Percentiles rank a stretch among this genome's conserved stretches.
These are phyloP conservation scores for Neofusicoccum parvum DNA, from an alignment of 2,329 filamentous ascomycete genomes.

Conservation along the genomic window DNA sequence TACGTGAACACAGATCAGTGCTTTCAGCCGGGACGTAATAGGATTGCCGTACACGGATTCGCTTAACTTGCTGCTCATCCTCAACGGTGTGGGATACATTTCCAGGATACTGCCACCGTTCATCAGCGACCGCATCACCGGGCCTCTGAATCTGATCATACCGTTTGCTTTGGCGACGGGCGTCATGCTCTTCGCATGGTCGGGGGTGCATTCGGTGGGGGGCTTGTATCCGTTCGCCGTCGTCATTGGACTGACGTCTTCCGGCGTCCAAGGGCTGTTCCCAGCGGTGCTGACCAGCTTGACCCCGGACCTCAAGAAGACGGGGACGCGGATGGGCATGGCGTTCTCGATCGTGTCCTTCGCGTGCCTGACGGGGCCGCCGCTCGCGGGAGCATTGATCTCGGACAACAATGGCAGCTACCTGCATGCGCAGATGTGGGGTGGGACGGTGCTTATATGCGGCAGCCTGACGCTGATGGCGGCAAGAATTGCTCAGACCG, in stretches of 20 bases:
- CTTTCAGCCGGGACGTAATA: slow-evolving; percentile 28
- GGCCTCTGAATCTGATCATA: slow-evolving; percentile 21
- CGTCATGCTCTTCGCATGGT: slow-evolving; percentile 32
- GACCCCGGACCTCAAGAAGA: slow-evolving; percentile 35
- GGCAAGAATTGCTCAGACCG: slow-evolving; percentile 35
- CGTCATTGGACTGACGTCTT: slow-evolving; percentile 33
- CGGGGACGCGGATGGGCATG: slow-evolving; percentile 40
- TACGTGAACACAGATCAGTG: slow-evolving; percentile 12
- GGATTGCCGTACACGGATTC: slow-evolving; percentile 48
- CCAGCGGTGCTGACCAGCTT: slow-evolving; percentile 28
- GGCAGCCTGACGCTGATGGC: slow-evolving; percentile 34
- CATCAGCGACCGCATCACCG: slow-evolving; percentile 54
- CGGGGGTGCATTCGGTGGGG: slow-evolving; percentile 30
- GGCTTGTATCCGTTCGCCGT: slow-evolving; percentile 35
- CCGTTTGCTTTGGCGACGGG: slow-evolving; percentile 14
- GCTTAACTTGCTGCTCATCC: slow-evolving; percentile 63
- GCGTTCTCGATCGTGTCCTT: slow-evolving; percentile 40
- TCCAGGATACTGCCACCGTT: slow-evolving; percentile 62
- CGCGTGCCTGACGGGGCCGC: slow-evolving; percentile 37
- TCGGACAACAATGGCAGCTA: slow-evolving; percentile 33
- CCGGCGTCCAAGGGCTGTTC: slow-evolving; percentile 29
- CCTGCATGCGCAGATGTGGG: slow-evolving; percentile 33
- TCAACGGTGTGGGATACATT: slow-evolving; percentile 64
- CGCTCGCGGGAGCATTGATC: slow-evolving; percentile 39
- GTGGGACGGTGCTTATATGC: slow-evolving; percentile 32